Conservation (phyloP, 768 basidiomycete genomes). For the Rhizopogon vesiculosus region DNA sequence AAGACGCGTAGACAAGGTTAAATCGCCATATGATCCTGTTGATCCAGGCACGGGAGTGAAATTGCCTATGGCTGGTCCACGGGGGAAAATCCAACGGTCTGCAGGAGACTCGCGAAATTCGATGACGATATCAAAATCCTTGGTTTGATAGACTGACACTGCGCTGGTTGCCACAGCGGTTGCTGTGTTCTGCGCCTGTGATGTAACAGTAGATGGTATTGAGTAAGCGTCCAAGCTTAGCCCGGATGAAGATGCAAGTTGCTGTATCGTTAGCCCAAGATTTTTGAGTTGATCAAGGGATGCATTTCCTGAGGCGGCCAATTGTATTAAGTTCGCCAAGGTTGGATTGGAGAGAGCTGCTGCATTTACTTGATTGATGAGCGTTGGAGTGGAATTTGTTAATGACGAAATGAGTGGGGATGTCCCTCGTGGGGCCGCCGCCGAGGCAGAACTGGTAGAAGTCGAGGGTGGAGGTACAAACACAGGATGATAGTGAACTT, state of each 20-base stretch:
- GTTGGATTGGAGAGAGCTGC: slow-evolving; percentile 65
- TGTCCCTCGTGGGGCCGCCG: slow-evolving; percentile 20
- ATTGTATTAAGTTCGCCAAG: slow-evolving; percentile 60
- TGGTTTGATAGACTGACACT: slow-evolving; percentile 27
- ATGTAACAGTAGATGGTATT: slow-evolving; percentile 7
- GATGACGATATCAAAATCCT: slow-evolving; percentile 68
- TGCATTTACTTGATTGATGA: slow-evolving; percentile 60
- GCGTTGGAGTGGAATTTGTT: slow-evolving; percentile 40
- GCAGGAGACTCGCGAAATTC: slow-evolving; percentile 61
- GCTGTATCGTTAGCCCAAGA: slow-evolving; percentile 69
- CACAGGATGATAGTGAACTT: slow-evolving; percentile 62
- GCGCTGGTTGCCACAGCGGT: slow-evolving; percentile 9
- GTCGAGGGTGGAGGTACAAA: slow-evolving; percentile 16
- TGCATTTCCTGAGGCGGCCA: slow-evolving; percentile 59
- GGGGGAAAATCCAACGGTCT: slow-evolving; percentile 68
- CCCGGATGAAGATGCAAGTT: slow-evolving; percentile 37
- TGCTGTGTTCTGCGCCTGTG: slow-evolving; percentile 9
- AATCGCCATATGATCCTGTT: slow-evolving; percentile 20
- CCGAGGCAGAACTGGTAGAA: slow-evolving; percentile 14
- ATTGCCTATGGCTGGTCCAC: slow-evolving; percentile 50
- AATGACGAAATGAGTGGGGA: slow-evolving; percentile 43
- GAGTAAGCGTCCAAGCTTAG: slow-evolving; percentile 1
- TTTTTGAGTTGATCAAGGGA: slow-evolving; percentile 61
- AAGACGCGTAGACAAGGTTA: slow-evolving; percentile 40
- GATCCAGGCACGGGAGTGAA: slow-evolving; percentile 19